Evolutionary conservation across 2,329 filamentous ascomycete species (phyloP), one percentile per base, ranked within the genome.

Genomic region (Myriosclerotinia curreyana): DNA sequence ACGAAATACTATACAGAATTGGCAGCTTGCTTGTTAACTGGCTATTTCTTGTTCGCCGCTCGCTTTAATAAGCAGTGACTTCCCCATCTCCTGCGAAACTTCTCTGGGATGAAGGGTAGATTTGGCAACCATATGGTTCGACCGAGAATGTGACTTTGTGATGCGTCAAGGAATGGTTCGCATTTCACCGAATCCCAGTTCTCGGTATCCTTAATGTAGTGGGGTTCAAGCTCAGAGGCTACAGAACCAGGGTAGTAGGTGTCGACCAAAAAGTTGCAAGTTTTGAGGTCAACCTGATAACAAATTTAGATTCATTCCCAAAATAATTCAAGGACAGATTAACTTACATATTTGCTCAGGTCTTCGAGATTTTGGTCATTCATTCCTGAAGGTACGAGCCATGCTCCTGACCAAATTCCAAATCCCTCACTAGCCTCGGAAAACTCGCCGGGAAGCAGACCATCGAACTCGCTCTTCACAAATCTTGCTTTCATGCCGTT

Each of bases 301-400:
- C 11, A 15, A 31, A 22, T 22, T 63, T 44, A 63, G 44, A 15
- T 20, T 28, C 11, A 17, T 14, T n/a, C 31, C 22, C 11, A 20
- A n/a, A 34, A 25, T 25, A 12, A 5, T 9, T 36, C 14, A n/a
- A 15, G 36, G 12, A 20, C 38, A 50, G 7, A 11, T 20, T 12
- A 3, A 75, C 83, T 78, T 74, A 87, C 89, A 75, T 98, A 96
- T 84, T 98, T 99, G 65, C 86, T 83, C 66, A 83, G 75, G 74
- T 99, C 95, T 76, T 97, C 93, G 69, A 87, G 80, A 72, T 99
- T 99, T 67, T 86, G 84, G 74, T 96, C 92, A 74, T 99, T 99
- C 86, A 99, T 91, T 3, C 94, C 94, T 56, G 81, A 79, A 0
- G 95, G 90, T 1, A 89, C 83, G 64, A 91, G 79, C 86, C 92